These are phyloP conservation scores for Trichosporon sp. DNA, from an alignment of 1,284 basidiomycete species.

Conservation along the genomic window DNA sequence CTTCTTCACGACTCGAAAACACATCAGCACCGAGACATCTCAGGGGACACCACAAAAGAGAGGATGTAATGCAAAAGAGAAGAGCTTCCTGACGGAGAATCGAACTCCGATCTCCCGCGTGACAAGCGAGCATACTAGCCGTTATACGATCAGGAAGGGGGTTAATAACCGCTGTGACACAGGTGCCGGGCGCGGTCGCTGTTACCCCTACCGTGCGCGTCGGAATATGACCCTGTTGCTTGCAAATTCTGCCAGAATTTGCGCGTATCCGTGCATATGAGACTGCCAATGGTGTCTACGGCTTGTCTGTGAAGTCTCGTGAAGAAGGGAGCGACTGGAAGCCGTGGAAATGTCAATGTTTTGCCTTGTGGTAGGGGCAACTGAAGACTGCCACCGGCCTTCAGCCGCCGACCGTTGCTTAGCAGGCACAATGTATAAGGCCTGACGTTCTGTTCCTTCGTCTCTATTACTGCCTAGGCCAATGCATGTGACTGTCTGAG, in stretches of 20 bases:
- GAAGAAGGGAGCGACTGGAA: too few relatives aligned
- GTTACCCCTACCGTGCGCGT: background rate
- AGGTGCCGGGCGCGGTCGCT: background rate
- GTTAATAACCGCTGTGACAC: background rate
- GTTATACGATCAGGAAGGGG: background rate
- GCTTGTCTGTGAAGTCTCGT: too few relatives aligned
- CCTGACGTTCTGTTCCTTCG: background rate
- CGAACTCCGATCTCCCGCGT: constrained; percentile 4
- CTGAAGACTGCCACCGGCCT: too few relatives aligned
- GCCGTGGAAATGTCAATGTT: too few relatives aligned
- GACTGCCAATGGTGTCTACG: too few relatives aligned
- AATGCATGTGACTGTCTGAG: background rate
- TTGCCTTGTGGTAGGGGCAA: too few relatives aligned
- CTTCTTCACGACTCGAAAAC: background rate
- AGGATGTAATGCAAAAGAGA: background rate
- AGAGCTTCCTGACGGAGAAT: constrained; percentile 1
- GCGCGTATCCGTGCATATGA: too few relatives aligned
- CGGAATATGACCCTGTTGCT: background rate
- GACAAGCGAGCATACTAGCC: constrained; percentile 4
- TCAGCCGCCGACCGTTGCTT: background rate
- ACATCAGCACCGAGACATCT: background rate
- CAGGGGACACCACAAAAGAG: background rate
- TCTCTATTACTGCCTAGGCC: background rate
- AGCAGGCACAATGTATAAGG: background rate
- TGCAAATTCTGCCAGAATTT: background rate